These are phyloP conservation scores for Nemania diffusa DNA, from an alignment of 2,329 filamentous ascomycete species.

Conservation along the genomic window DNA sequence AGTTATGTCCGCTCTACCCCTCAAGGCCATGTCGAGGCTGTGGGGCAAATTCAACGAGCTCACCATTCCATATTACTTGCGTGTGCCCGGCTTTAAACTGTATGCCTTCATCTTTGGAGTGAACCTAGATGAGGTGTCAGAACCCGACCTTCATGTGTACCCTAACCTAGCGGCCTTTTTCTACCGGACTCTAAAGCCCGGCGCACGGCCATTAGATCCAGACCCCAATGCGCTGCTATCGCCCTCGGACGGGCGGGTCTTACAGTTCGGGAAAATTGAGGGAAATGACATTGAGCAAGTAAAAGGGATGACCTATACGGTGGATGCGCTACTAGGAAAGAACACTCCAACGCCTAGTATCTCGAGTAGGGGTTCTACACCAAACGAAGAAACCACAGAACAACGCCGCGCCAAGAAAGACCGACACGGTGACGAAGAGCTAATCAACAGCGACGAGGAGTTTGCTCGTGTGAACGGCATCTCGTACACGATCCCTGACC, in stretches of 20 bases:
- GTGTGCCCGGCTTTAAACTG: constrained; percentile 88
- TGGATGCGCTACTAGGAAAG: constrained; percentile 89
- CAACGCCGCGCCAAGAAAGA: constrained; percentile 43
- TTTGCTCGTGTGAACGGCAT: constrained; percentile 96
- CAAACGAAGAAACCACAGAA: constrained; percentile 40
- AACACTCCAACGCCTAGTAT: constrained; percentile 67
- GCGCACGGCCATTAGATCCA: constrained; percentile 83
- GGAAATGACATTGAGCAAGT: constrained; percentile 97
- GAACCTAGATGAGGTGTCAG: constrained; percentile 85
- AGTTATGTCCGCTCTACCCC: constrained; percentile 90
- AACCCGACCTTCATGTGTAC: constrained; percentile 88
- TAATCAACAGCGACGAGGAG: constrained; percentile 85
- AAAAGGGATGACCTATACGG: constrained; percentile 97
- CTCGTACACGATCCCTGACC: constrained; percentile 87
- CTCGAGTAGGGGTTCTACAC: constrained; percentile 51
- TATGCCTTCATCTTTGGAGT: constrained; percentile 95
- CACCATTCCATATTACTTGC: constrained; percentile 85
- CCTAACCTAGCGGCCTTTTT: constrained; percentile 97
- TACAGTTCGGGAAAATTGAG: constrained; percentile 92
- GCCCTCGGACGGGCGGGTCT: constrained; percentile 87
- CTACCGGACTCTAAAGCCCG: constrained; percentile 93
- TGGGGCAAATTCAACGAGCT: constrained; percentile 95
- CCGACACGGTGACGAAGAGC: constrained; percentile 65
- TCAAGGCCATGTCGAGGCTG: constrained; percentile 88
- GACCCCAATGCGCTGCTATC: constrained; percentile 83